These are phyloP conservation scores for Sporisorium iseilematis-ciliati DNA, from an alignment of 1,284 basidiomycete genomes.

Conservation along the genomic window DNA sequence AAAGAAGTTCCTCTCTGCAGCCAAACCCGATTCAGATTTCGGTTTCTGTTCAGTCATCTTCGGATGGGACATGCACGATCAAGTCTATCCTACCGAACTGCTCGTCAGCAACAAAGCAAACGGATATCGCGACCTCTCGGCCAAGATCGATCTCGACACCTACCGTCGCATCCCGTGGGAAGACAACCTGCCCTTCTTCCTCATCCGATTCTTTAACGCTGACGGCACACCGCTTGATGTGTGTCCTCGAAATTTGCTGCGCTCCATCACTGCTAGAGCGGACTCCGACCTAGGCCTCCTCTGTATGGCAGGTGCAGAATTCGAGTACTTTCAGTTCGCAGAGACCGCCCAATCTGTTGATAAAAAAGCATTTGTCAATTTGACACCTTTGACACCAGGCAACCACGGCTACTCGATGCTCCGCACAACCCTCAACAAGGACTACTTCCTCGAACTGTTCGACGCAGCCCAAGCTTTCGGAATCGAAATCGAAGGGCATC, in stretches of 20 bases:
- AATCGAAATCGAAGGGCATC: slow-evolving; percentile 89
- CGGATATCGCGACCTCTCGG: slow-evolving; percentile 89
- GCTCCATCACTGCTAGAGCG: slow-evolving; percentile 74
- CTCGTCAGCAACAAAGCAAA: slow-evolving; percentile 89
- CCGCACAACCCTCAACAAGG: slow-evolving; percentile 77
- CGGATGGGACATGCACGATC: slow-evolving; percentile 53
- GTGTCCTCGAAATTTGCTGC: slow-evolving; percentile 86
- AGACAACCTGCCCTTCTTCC: slow-evolving; percentile 89
- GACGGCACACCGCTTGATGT: slow-evolving; percentile 75
- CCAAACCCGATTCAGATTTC: slow-evolving; percentile 77
- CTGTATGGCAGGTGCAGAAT: slow-evolving; percentile 83
- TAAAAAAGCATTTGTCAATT: slow-evolving; percentile 81
- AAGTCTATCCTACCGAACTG: slow-evolving; percentile 81
- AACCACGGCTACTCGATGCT: slow-evolving; percentile 72
- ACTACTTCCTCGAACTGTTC: slow-evolving; percentile 90
- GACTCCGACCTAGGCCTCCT: slow-evolving; percentile 49
- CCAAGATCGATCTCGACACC: slow-evolving; percentile 84
- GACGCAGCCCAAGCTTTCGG: slow-evolving; percentile 81
- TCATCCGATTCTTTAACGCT: slow-evolving; percentile 86
- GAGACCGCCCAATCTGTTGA: slow-evolving; percentile 82
- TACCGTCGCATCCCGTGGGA: slow-evolving; percentile 90
- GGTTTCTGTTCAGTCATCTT: slow-evolving; percentile 62
- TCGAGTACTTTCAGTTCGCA: slow-evolving; percentile 95
- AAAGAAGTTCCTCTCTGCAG: slow-evolving; percentile 88
- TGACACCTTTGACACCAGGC: slow-evolving; percentile 87